Conservation (phyloP, 176 grass and related monocot species). For the Triticum dicoccoides region DNA sequence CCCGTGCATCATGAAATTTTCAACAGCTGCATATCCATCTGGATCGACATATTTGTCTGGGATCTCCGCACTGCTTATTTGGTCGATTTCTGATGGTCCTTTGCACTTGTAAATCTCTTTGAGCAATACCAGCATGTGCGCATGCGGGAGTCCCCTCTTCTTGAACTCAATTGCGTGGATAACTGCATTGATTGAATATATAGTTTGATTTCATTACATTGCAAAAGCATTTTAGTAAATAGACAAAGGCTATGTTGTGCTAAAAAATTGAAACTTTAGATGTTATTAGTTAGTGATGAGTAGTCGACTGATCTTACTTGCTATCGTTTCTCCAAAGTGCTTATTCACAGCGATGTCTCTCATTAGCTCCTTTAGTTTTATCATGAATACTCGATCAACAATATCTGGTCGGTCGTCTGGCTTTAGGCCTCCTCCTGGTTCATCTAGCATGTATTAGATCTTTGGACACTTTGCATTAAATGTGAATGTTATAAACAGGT, state of each 20-base stretch:
- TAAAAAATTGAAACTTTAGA: no score
- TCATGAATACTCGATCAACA: no score
- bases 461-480: not conserved
- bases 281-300: not conserved
- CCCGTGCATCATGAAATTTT: conserved; percentile 7
- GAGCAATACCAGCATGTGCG: not conserved
- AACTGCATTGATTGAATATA: not conserved
- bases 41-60: not conserved
- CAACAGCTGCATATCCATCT: not conserved
- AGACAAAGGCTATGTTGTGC: no score
- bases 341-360: not conserved
- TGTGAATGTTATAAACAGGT: not conserved
- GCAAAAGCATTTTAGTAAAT: no score
- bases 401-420: no score
- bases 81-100: not conserved
- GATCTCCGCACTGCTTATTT: not conserved
- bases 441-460: not conserved
- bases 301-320: no score
- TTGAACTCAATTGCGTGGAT: not conserved
- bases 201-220: not conserved
- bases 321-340: not conserved
- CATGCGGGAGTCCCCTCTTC: not conserved
- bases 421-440: no score
- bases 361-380: not conserved
- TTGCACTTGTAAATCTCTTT: not conserved